Evolutionary conservation across 1,139 yeast genomes (phyloP).

Genomic region (Suhomyces atakaporum): DNA sequence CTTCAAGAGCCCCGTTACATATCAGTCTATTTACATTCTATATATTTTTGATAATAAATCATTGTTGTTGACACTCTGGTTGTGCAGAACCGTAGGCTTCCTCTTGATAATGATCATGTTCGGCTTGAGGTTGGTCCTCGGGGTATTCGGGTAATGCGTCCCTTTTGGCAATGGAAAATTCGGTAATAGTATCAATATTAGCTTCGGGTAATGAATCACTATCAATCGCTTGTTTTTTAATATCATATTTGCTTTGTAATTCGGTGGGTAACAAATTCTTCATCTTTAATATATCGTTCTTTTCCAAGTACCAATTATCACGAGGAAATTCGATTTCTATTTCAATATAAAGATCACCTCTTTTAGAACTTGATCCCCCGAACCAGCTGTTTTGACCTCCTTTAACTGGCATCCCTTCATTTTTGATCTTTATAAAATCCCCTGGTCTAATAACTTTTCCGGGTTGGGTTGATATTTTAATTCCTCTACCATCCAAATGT

Average conservation of each 20-base stretch:
- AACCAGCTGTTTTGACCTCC: conserved; percentile 39
- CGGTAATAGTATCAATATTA: conserved; percentile 44
- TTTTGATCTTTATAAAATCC: conserved; percentile 61
- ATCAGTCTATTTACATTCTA: conserved; percentile 13
- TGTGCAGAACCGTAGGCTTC: conserved; percentile 24
- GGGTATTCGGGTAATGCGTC: conserved; percentile 40
- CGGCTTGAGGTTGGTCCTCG: conserved; percentile 21
- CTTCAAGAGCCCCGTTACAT: too few species aligned
- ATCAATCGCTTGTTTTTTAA: conserved; percentile 28
- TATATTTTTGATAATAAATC: conserved; percentile 12
- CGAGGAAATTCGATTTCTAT: conserved; percentile 79
- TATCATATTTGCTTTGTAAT: conserved; percentile 25
- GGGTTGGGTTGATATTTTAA: conserved; percentile 62
- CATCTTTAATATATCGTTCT: conserved; percentile 56
- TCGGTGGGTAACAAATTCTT: conserved; percentile 56
- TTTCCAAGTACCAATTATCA: conserved; percentile 77
- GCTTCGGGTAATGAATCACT: conserved; percentile 34
- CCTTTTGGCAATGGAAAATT: conserved; percentile 36
- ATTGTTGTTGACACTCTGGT: conserved; percentile 49
- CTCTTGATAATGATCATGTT: conserved; percentile 14
- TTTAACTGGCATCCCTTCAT: conserved; percentile 85
- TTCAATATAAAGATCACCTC: conserved; percentile 76
- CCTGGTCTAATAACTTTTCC: conserved; percentile 85
- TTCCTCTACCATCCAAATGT: conserved; percentile 80
- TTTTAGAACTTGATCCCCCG: conserved; percentile 25